Evolutionary conservation across 805 yeast genomes (phyloP), one percentile per base, ranked within the genome.

Genomic region (Priceomyces carsonii): DNA sequence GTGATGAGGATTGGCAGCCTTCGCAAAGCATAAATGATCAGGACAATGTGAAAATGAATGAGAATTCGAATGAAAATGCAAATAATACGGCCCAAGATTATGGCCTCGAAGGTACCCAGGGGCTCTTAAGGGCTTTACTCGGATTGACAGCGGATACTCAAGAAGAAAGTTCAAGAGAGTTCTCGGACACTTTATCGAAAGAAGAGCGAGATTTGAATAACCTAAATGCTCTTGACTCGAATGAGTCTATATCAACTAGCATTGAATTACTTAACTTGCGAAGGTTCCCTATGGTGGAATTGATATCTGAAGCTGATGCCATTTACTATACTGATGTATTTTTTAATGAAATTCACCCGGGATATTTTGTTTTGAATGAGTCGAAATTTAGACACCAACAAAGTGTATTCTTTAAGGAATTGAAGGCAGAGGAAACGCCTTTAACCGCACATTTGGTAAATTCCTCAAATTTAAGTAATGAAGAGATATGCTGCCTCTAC

Each of bases 341-440:
- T 42, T 70, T 73, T 44, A 54, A 56, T 18, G 61, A 63, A 34
- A 59, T 71, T 10, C 76, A 71, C 43, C 73, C 73, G 1, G 66
- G 68, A 42, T 63, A 65, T 42, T 64, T 65, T 38, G 59, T 70
- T 6, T 69, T 71, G 45, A 23, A 33, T 23, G 39, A 39, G 22
- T 20, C 14, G 13, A 20, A 22, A n/a, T 35, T 35, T 16, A 25
- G 29, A 24, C n/a, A 15, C 8, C 14, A 30, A 21, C 26, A 35
- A 12, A 22, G 30, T 10, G 15, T 16, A 5, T 24, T 35, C 21
- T 35, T 29, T n/a, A 29, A 18, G 14, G 32, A 29, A 18, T 19
- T 29, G 12, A 18, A 10, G 14, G 3, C 8, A 8, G 14, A 18
- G 6, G 14, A 12, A 18, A 6, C n/a, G n/a, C n/a, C n/a, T n/a